A percentile compares a stretch with the other conserved stretches of the same genome.
phyloP scores from a whole-genome alignment of 2,329 filamentous ascomycete genomes.

The Pseudogymnoascus sp. region DNA sequence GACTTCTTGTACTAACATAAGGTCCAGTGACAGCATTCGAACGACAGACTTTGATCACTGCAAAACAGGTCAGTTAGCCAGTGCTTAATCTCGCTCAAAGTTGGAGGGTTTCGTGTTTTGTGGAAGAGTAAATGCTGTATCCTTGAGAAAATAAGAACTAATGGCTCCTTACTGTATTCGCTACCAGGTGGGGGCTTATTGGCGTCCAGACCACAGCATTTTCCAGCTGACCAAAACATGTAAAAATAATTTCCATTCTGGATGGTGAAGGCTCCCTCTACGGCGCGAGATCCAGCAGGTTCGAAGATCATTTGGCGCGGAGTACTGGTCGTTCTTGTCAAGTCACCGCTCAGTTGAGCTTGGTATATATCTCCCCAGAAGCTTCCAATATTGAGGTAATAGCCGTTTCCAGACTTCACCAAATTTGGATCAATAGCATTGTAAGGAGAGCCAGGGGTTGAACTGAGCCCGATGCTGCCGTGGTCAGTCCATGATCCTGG shows the following conservation, averaged over 20 bases:
- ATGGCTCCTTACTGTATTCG: no score
- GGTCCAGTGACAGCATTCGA: no score
- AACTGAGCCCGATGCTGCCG: slow-evolving; percentile 34
- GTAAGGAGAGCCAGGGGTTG: slow-evolving; percentile 27
- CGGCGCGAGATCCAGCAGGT: slow-evolving; percentile 34
- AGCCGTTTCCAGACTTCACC: slow-evolving; percentile 21
- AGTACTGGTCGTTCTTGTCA: slow-evolving; percentile 10
- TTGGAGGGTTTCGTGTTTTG: no score
- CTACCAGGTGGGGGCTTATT: no score
- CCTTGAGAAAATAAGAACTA: no score
- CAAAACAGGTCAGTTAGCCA: no score
- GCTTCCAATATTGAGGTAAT: slow-evolving; percentile 40
- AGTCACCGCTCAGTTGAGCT: slow-evolving; percentile 31
- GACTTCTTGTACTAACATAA: no score
- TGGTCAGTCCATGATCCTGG: slow-evolving; percentile 38
- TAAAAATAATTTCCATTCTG: slow-evolving; percentile 43
- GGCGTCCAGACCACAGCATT: no score
- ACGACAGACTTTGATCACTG: no score
- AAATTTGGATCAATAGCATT: slow-evolving; percentile 39
- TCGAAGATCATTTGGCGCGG: slow-evolving; percentile 39
- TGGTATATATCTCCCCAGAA: slow-evolving; percentile 48
- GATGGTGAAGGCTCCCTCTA: slow-evolving; percentile 41
- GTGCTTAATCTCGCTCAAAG: no score
- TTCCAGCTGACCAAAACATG: slow-evolving; percentile 34
- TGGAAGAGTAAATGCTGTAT: no score